Evolutionary conservation across 495 filamentous ascomycete genomes (phyloP), one percentile per base, ranked within the genome.

Genomic region (Neurospora sp.): DNA sequence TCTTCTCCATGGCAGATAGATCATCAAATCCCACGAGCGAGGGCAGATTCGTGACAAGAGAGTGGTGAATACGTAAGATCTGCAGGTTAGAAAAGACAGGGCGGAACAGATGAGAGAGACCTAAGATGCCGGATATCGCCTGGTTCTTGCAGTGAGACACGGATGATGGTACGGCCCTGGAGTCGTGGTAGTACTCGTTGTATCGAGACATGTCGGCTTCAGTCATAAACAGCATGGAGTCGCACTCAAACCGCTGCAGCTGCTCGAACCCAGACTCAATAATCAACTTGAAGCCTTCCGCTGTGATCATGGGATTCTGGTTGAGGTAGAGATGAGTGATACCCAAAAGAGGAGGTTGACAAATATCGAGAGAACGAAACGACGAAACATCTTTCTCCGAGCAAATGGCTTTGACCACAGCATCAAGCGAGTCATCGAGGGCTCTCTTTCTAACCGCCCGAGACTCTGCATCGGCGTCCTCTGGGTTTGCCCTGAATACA

Each of bases 281-380:
- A 8, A 87, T 41, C n/a, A 84, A 40, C 59, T 70, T 75, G 69
- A 79, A 78, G 7, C 85, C 59, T 4, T 76, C 81, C 0, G 72
- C 16, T 7, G 77, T 44, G 9, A 83, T 79, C 39, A 86, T 73
- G 16, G 69, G 73, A 69, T 83, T 85, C 6, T 77, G 76, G 66
- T 81, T 84, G 7, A 87, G 75, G 70, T 80, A 80, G 27, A 87
- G 78, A 73, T 87, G 84, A 18, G 85, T 83, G 41, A 85, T 73
- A 39, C 84, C 83, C 1, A 70, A 4, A 14, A 35, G 5, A 14
- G 54, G 54, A 66, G 3, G 54, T 8, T 41, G 76, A 38, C 76
- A 78, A 2, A 79, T 69, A 20, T 76, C 77, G 8, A 80, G 72
- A 1, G 0, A 23, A 4, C 3, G 20, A 18, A 69, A 1, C 12